Conservation (phyloP, 2,329 filamentous ascomycete genomes). For the Ramichloridium luteum region DNA sequence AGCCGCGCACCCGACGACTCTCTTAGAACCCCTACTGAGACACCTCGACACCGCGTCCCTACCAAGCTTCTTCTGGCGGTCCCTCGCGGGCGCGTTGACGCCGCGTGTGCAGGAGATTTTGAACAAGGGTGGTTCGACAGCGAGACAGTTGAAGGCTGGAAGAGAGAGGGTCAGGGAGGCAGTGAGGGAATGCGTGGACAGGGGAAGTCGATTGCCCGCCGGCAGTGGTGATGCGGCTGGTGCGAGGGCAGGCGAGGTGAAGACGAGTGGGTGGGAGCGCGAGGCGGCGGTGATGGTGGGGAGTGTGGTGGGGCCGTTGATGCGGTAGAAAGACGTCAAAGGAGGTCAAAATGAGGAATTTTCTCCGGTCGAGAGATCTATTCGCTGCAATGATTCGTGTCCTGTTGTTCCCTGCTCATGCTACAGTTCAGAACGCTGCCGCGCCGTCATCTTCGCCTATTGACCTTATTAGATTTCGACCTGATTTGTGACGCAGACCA, state of each 20-base stretch:
- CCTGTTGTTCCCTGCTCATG: too few species aligned
- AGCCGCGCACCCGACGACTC: slow-evolving; percentile 15
- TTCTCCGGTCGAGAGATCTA: too few species aligned
- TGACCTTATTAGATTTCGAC: too few species aligned
- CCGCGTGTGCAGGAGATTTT: slow-evolving; percentile 74
- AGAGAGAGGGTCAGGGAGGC: slow-evolving; percentile 62
- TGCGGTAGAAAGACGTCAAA: too few species aligned
- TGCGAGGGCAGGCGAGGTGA: slow-evolving; percentile 22
- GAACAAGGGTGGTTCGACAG: slow-evolving; percentile 68
- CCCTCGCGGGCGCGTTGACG: slow-evolving; percentile 65
- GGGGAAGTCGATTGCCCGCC: slow-evolving; percentile 58
- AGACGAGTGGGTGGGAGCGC: slow-evolving; percentile 59
- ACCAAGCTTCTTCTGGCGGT: slow-evolving; percentile 86
- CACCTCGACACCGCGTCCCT: slow-evolving; percentile 75
- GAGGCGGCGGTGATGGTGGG: slow-evolving; percentile 93
- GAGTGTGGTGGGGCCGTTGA: slow-evolving; percentile 57
- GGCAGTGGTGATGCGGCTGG: slow-evolving; percentile 28
- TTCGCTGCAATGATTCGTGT: too few species aligned
- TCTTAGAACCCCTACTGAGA: slow-evolving; percentile 59
- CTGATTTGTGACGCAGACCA: too few species aligned
- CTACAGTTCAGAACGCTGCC: too few species aligned
- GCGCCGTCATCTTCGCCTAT: too few species aligned
- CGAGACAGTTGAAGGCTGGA: slow-evolving; percentile 67
- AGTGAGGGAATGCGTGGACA: slow-evolving; percentile 70
- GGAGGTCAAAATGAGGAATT: too few species aligned